These are phyloP conservation scores for Rhazya stricta DNA, from an alignment of 257 asterid genomes.

Conservation along the genomic window DNA sequence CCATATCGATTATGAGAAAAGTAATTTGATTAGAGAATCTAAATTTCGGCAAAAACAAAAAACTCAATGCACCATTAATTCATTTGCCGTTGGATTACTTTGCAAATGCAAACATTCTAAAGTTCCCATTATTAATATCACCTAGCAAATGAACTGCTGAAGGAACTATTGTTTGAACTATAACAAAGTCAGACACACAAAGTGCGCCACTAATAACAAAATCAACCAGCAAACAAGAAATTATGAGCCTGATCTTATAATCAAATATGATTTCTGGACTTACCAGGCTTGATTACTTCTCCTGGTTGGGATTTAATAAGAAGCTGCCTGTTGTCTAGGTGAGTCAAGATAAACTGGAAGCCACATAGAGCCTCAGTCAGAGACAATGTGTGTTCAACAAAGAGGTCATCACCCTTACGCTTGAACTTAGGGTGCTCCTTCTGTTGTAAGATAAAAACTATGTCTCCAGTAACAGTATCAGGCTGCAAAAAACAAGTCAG, in stretches of 20 bases:
- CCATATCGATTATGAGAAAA: not conserved
- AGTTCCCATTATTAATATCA: not conserved
- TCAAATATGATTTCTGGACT: slow-evolving; percentile 5
- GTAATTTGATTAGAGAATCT: not conserved
- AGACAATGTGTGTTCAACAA: slow-evolving; percentile 66
- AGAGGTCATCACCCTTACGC: slow-evolving; percentile 88
- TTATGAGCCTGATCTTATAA: not conserved
- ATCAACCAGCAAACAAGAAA: not conserved
- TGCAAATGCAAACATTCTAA: not conserved
- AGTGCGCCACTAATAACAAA: not conserved
- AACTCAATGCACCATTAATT: not conserved
- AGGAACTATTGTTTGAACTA: not conserved
- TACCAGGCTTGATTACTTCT: slow-evolving; percentile 86
- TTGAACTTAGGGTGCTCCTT: slow-evolving; percentile 89
- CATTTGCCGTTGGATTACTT: not conserved
- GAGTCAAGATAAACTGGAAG: slow-evolving; percentile 78
- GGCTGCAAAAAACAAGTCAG: slow-evolving; percentile 52
- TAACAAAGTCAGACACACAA: not conserved
- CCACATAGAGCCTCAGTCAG: slow-evolving; percentile 94
- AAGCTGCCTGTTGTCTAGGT: slow-evolving; percentile 77
- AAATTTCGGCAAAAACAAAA: not conserved
- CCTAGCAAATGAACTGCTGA: not conserved
- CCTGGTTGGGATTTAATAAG: slow-evolving; percentile 87
- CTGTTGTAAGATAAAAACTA: slow-evolving; percentile 78
- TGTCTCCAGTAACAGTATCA: slow-evolving; percentile 84